Base-by-base conservation (phyloP, 1,139 yeast genomes). In the Zygoascus meyerae region DNA sequence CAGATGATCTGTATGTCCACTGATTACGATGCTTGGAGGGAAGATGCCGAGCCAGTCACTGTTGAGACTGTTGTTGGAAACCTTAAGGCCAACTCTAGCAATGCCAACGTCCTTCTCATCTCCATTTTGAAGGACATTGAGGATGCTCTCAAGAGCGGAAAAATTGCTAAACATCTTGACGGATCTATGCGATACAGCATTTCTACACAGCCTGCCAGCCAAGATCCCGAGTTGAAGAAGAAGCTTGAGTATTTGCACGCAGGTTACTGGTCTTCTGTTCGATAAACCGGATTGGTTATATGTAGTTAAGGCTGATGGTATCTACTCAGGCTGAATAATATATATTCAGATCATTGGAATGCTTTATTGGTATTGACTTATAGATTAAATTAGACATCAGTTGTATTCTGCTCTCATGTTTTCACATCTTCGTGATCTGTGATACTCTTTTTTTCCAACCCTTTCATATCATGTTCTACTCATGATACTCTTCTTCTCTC, bases 1-100 rank as follows among this genome's bases (percentile, higher is more conserved):
- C 97, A 90, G 68, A 92, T 92, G 97, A 78, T 92, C 54, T 92
- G 99, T 70, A 94, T 92, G 98, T 84, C 95, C 1, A 92, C 98
- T 14, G 98, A 94, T 67, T 92, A 94, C 67, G 98, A 92, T 64
- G 95, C 98, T 17, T 92, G 98, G 98, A 85, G 89, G 63, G 95
- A 85, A 59, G 80, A 78, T 49, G 97, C 83, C 63, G 97, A 90
- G 59, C 94, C 97, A 2, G 98, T 92, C 41, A 90, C 97, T 10
- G 97, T 94, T 14, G 97, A 90, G 68, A 85, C 95, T 5, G 97
- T 92, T 40, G 90, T 92, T 47, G 87, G 95, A 46, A 87, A 92
- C 66, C 75, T 92, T 64, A 79, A 79, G 63, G 95, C 95, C 55
- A 92, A 92, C 69, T 76, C 87, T 44, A 83, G 79, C 41, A 90